A percentile compares a stretch with the other conserved stretches of the same genome.
Conservation (phyloP, 2,329 filamentous ascomycete genomes). For the Westerdykella ornata region DNA sequence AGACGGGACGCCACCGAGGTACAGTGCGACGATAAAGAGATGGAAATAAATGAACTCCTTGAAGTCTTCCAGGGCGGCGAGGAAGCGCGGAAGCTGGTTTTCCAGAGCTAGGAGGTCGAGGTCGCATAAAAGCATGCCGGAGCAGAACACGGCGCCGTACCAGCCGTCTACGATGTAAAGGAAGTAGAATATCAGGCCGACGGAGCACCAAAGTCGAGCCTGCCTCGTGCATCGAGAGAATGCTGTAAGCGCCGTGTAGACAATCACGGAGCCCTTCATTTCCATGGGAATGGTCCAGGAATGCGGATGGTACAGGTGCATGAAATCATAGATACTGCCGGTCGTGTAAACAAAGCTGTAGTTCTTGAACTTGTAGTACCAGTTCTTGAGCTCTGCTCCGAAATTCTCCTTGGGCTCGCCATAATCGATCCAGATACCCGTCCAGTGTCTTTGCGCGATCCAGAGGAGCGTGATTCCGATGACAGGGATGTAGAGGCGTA, state of each 20-base stretch:
- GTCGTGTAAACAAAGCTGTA: constrained; percentile 61
- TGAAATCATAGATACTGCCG: constrained; percentile 53
- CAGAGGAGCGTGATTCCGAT: constrained; percentile 51
- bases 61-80: constrained; percentile 51
- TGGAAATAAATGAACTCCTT: constrained; percentile 34
- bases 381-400: constrained; percentile 23
- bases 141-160: constrained; percentile 43
- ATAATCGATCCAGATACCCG: constrained; percentile 35
- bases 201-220: constrained; percentile 50
- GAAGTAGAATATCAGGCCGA: constrained; percentile 56
- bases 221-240: constrained; percentile 51
- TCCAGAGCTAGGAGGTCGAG: constrained; percentile 29
- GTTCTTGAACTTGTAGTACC: constrained; percentile 48
- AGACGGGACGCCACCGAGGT: constrained; percentile 56
- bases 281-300: constrained; percentile 37
- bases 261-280: constrained; percentile 53
- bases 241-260: constrained; percentile 54
- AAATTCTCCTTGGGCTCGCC: constrained; percentile 46
- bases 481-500: constrained; percentile 48
- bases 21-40: constrained; percentile 47
- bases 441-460: constrained; percentile 47
- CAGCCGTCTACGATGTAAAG: constrained; percentile 61
- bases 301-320: constrained; percentile 30
- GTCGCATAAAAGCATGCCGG: constrained; percentile 34
- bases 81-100: constrained; percentile 36